Percentiles rank a stretch among this genome's conserved stretches.
These are phyloP conservation scores for Aspergillus novofumigatus DNA, from an alignment of 2,329 filamentous ascomycete species.

Conservation along the genomic window DNA sequence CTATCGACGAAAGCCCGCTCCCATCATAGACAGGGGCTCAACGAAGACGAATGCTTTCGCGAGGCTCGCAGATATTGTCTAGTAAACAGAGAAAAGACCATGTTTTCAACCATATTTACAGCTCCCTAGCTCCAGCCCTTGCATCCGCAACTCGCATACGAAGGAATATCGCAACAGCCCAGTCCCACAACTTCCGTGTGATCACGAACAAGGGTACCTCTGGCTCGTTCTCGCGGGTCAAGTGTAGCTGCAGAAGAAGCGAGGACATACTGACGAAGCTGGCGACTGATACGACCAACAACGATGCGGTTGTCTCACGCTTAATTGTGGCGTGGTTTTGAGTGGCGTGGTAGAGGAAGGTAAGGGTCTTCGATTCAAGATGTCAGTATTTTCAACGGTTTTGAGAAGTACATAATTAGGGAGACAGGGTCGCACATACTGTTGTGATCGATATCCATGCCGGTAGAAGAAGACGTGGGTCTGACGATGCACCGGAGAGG, in stretches of 20 bases:
- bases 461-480: constrained; percentile 66
- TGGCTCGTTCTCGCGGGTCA: constrained; percentile 58
- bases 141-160: constrained; percentile 33
- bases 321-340: constrained; percentile 75
- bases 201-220: constrained; percentile 55
- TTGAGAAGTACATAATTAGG: background rate
- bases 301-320: constrained; percentile 72
- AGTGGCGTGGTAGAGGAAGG: constrained; percentile 70
- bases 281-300: constrained; percentile 71
- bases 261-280: constrained; percentile 72
- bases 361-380: constrained; percentile 55
- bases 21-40: no score
- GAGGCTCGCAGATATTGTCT: background rate
- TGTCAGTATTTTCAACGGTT: background rate
- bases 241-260: constrained; percentile 63
- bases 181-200: constrained; percentile 41
- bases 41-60: no score
- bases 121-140: constrained; percentile 17
- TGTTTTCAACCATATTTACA: constrained; percentile 10
- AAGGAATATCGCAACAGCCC: constrained; percentile 31
- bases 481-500: constrained; percentile 64
- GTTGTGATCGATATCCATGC: constrained; percentile 76
- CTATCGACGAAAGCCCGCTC: no score
- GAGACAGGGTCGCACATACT: constrained; percentile 40
- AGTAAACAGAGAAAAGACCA: background rate